phyloP scores from a whole-genome alignment of 2,329 filamentous ascomycete genomes.

The Teratosphaeriaceae sp. region DNA sequence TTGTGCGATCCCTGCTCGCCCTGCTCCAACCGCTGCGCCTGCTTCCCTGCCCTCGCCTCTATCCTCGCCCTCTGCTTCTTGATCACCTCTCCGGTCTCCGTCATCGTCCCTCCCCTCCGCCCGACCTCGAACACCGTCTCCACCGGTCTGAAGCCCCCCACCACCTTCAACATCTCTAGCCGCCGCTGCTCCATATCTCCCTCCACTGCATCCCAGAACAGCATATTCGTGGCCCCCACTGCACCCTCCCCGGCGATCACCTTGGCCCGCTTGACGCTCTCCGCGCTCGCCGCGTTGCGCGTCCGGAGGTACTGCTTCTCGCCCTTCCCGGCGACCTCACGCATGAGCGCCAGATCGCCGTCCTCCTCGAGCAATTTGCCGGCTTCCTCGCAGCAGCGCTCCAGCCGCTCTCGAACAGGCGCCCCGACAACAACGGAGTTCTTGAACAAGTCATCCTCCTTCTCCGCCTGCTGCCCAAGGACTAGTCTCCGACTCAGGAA shows the following conservation, averaged over 20 bases:
- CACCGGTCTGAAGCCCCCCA: constrained; percentile 79
- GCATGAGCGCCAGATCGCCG: constrained; percentile 64
- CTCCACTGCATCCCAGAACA: constrained; percentile 61
- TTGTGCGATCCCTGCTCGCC: constrained; percentile 15
- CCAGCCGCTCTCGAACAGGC: constrained; percentile 65
- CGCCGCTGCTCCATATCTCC: constrained; percentile 63
- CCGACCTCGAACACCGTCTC: constrained; percentile 98
- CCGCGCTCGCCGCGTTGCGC: constrained; percentile 78
- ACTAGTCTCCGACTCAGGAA: constrained; percentile 84
- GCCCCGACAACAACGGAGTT: constrained; percentile 79
- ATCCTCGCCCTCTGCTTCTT: constrained; percentile 64
- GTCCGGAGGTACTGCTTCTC: constrained; percentile 91
- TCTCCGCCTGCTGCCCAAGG: constrained; percentile 58
- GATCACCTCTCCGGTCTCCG: constrained; percentile 69
- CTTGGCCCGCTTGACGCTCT: constrained; percentile 84
- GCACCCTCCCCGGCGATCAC: constrained; percentile 67
- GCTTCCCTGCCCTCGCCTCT: constrained; percentile 50
- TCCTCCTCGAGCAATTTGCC: constrained; percentile 70
- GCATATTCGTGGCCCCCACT: constrained; percentile 66
- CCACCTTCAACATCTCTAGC: constrained; percentile 78
- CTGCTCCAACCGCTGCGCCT: constrained; percentile 16
- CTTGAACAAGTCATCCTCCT: constrained; percentile 61
- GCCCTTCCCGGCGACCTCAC: constrained; percentile 72
- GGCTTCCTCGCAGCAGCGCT: constrained; percentile 73
- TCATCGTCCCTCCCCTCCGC: constrained; percentile 58